Percentiles rank a stretch among this genome's conserved stretches.
phyloP scores from a whole-genome alignment of 2,329 filamentous ascomycete species.

The Aspergillus luchuensis region DNA sequence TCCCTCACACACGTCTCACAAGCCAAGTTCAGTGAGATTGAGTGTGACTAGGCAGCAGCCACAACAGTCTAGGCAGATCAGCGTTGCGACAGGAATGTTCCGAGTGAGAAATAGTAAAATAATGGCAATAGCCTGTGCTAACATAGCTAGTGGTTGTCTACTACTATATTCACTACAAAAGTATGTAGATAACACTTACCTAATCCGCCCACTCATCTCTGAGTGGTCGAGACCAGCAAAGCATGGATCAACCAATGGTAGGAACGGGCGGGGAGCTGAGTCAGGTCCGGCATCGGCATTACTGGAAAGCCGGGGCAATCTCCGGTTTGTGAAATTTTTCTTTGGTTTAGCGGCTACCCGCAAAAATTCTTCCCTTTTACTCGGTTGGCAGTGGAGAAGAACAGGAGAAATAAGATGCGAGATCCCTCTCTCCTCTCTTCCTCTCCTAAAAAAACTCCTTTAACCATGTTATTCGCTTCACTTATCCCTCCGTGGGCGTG shows the following conservation, averaged over 20 bases:
- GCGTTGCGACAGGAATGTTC: too few species aligned
- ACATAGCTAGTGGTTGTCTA: too few species aligned
- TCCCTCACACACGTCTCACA: too few species aligned
- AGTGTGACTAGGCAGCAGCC: too few species aligned
- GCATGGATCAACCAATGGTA: not conserved
- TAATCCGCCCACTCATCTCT: not conserved
- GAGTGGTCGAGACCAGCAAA: not conserved
- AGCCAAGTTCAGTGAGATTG: too few species aligned
- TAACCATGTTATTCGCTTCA: conserved; percentile 27
- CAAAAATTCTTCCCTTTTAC: conserved; percentile 20
- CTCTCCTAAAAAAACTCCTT: conserved; percentile 26
- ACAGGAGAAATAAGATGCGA: conserved; percentile 17
- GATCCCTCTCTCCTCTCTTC: conserved; percentile 15
- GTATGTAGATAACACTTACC: too few species aligned
- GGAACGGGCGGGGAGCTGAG: not conserved
- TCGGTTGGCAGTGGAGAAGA: conserved; percentile 20
- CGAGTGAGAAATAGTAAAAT: too few species aligned
- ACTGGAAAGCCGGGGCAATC: conserved; percentile 3
- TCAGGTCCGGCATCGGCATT: conserved; percentile 8
- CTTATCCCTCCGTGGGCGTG: conserved; percentile 28
- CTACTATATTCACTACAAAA: too few species aligned
- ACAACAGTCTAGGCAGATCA: too few species aligned
- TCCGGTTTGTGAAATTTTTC: conserved; percentile 15
- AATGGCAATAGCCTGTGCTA: too few species aligned
- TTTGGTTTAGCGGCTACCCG: conserved; percentile 23